Percentiles rank a stretch among this genome's conserved stretches.
Evolutionary conservation across 768 basidiomycete genomes (phyloP).

Genomic region (Boletus insuetus): DNA sequence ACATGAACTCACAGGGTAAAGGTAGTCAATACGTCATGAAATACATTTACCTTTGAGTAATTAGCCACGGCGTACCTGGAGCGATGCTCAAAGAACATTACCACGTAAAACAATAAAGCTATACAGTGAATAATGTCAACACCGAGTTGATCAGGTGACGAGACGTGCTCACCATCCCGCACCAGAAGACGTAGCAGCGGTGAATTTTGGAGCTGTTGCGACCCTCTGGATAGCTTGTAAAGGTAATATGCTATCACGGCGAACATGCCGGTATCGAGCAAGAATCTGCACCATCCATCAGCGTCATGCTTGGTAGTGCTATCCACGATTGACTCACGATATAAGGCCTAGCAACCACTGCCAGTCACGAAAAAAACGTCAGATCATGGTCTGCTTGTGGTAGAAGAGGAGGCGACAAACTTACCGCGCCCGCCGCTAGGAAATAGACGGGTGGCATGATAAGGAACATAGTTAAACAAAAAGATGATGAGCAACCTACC

Average conservation of each 20-base stretch:
- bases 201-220: background rate
- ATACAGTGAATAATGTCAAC: background rate
- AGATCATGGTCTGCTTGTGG: background rate
- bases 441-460: background rate
- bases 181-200: background rate
- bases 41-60: background rate
- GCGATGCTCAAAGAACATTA: background rate
- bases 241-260: background rate
- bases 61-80: background rate
- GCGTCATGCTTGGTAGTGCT: too few relatives aligned
- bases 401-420: background rate
- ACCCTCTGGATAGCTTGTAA: background rate
- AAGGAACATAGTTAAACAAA: background rate
- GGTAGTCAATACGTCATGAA: background rate
- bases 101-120: conserved; percentile 2
- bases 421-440: background rate
- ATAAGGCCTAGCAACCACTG: background rate
- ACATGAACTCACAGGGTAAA: conserved; percentile 1
- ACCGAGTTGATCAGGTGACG: background rate
- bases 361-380: background rate
- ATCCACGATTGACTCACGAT: background rate
- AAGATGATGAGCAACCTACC: background rate
- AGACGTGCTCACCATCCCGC: conserved; percentile 2
- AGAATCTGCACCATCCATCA: background rate
- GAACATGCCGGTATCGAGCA: background rate